phyloP scores from a whole-genome alignment of 2,329 filamentous ascomycete species.

The Zarea fungicola region DNA sequence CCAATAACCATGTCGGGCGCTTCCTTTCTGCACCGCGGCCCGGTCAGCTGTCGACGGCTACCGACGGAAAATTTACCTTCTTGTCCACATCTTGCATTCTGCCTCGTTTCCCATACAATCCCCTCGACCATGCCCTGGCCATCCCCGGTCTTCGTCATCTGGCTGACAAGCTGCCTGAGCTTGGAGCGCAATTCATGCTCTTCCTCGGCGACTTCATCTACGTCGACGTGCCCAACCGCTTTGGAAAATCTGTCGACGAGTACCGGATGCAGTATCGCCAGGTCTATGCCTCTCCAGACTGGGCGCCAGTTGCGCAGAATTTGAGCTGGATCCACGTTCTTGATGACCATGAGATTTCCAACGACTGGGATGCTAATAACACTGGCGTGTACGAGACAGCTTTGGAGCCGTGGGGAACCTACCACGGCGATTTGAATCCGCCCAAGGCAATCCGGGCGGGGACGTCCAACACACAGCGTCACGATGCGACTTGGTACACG shows the following conservation, averaged over 20 bases:
- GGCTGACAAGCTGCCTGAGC: slow-evolving; percentile 62
- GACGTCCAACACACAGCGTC: slow-evolving; percentile 29
- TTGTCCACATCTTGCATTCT: slow-evolving; percentile 91
- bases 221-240: slow-evolving; percentile 77
- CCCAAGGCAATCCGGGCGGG: slow-evolving; percentile 54
- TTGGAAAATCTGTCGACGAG: slow-evolving; percentile 65
- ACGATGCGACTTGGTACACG: slow-evolving; percentile 74
- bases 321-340: slow-evolving; percentile 97
- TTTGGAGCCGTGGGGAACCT: slow-evolving; percentile 78
- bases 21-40: slow-evolving; percentile 72
- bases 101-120: slow-evolving; percentile 82
- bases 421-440: slow-evolving; percentile 81
- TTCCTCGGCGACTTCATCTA: slow-evolving; percentile 88
- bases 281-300: slow-evolving; percentile 93
- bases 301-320: slow-evolving; percentile 67
- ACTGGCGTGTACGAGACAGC: slow-evolving; percentile 76
- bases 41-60: slow-evolving; percentile 55
- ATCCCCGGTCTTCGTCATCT: slow-evolving; percentile 77
- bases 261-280: slow-evolving; percentile 91
- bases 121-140: slow-evolving; percentile 73
- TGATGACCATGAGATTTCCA: slow-evolving; percentile 93
- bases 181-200: slow-evolving; percentile 75
- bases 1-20: slow-evolving; percentile 78
- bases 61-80: slow-evolving; percentile 76
- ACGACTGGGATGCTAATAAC: slow-evolving; percentile 83